Percentiles rank a stretch among this genome's conserved stretches.
phyloP scores from a whole-genome alignment of 2,329 filamentous ascomycete genomes.

The Domatiomyces catenatus region DNA sequence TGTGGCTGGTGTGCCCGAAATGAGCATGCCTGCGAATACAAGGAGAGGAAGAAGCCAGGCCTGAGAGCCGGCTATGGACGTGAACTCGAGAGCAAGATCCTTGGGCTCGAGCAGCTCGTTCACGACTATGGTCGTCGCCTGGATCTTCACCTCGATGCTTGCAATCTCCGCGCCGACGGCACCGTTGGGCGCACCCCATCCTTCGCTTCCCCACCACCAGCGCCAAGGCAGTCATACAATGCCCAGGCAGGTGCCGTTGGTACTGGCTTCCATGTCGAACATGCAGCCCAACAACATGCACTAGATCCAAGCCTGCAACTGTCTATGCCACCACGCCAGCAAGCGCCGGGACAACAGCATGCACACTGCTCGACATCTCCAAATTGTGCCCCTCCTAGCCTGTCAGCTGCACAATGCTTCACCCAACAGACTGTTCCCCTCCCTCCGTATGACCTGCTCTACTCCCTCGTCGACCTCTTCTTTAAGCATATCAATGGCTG shows the following conservation, averaged over 20 bases:
- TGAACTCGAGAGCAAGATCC: constrained; percentile 43
- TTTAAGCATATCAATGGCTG: constrained; percentile 69
- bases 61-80: constrained; percentile 46
- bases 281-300: not conserved
- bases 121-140: constrained; percentile 15
- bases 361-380: not conserved
- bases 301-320: not conserved
- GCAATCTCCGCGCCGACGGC: constrained; percentile 2
- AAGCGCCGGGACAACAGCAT: not conserved
- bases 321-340: not conserved
- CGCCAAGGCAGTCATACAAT: constrained; percentile 5
- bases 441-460: constrained; percentile 35
- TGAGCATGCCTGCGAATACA: constrained; percentile 51
- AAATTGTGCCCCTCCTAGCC: not conserved
- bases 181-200: not conserved
- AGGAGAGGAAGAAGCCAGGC: constrained; percentile 55
- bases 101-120: constrained; percentile 34
- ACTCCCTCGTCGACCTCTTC: constrained; percentile 58
- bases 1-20: constrained; percentile 59
- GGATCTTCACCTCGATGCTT: constrained; percentile 14
- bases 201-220: constrained; percentile 1
- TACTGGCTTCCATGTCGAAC: not conserved
- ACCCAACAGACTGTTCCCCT: not conserved
- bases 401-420: not conserved
- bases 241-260: not conserved